Conservation (phyloP, 2,329 filamentous ascomycete genomes). For the Periglandula ipomoeae region DNA sequence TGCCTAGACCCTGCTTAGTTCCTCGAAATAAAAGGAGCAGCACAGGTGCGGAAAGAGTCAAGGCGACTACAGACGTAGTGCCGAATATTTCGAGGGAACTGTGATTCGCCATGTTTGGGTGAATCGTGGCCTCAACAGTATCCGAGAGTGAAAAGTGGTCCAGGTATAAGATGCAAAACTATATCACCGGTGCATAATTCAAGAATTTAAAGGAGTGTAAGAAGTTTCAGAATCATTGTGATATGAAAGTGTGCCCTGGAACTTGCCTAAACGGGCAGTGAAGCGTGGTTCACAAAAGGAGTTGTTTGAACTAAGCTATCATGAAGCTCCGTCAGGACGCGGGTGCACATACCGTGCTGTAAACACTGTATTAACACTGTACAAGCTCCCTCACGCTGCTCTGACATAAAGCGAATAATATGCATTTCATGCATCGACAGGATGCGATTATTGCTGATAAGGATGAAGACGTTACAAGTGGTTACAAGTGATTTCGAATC, state of each 20-base stretch:
- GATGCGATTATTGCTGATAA: too few species aligned
- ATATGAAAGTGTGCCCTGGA: too few species aligned
- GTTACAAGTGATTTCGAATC: too few species aligned
- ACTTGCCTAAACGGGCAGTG: too few species aligned
- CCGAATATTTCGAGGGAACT: neutral
- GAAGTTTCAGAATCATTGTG: neutral
- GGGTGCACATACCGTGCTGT: neutral
- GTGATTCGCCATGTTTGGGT: slow-evolving; percentile 2
- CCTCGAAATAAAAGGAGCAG: slow-evolving; percentile 2
- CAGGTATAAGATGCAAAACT: too few species aligned
- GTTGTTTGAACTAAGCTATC: neutral
- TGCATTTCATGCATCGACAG: too few species aligned
- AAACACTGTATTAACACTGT: neutral
- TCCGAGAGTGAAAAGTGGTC: neutral
- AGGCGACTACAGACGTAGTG: slow-evolving; percentile 2
- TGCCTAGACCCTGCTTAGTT: neutral
- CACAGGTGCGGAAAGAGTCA: slow-evolving; percentile 6
- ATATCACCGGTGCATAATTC: too few species aligned
- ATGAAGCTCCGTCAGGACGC: neutral
- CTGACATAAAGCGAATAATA: neutral
- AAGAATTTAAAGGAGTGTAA: neutral
- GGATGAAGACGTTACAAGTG: too few species aligned
- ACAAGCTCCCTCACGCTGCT: neutral
- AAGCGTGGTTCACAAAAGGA: neutral
- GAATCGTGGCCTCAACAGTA: neutral